A percentile compares a stretch with the other conserved stretches of the same genome.
Evolutionary conservation across 2,329 filamentous ascomycete genomes (phyloP).

Genomic region (Penicillium sp.): DNA sequence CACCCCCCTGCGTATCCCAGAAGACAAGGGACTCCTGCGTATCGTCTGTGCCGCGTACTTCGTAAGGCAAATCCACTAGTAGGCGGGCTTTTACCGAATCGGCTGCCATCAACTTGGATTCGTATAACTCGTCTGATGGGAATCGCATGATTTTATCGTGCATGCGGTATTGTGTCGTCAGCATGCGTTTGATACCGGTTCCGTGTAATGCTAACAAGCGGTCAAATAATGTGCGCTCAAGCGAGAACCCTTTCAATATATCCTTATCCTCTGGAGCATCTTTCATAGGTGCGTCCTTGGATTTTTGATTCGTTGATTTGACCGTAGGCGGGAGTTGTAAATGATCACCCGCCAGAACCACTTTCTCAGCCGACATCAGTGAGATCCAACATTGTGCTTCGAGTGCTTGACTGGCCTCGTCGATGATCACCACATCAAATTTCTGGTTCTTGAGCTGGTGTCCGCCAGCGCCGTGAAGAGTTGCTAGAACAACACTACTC

Average conservation of each 20-base stretch:
- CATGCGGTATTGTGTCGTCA: conserved; percentile 98
- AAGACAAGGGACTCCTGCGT: conserved; percentile 86
- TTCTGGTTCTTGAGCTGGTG: conserved; percentile 74
- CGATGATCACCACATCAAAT: conserved; percentile 93
- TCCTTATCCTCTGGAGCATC: conserved; percentile 36
- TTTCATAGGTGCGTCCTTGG: conserved; percentile 39
- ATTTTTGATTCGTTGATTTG: conserved; percentile 63
- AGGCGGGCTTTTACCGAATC: conserved; percentile 74
- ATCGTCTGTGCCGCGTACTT: conserved; percentile 77
- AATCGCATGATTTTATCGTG: conserved; percentile 95
- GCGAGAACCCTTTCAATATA: conserved; percentile 54
- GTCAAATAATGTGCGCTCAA: conserved; percentile 94
- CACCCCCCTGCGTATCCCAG: conserved; percentile 93
- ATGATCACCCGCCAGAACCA: conserved; percentile 90
- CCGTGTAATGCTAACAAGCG: conserved; percentile 81
- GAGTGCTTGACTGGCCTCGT: conserved; percentile 92
- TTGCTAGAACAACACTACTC: conserved; percentile 87
- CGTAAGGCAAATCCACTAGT: conserved; percentile 75
- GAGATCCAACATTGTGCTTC: conserved; percentile 98
- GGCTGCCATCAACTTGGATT: conserved; percentile 75
- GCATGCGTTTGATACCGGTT: conserved; percentile 81
- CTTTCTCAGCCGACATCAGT: conserved; percentile 74
- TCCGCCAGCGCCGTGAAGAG: conserved; percentile 87
- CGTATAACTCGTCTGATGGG: conserved; percentile 86
- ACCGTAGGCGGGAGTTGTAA: conserved; percentile 92